Evolutionary conservation across 1,284 basidiomycete species (phyloP).

Genomic region (Thecaphora thlaspeos): DNA sequence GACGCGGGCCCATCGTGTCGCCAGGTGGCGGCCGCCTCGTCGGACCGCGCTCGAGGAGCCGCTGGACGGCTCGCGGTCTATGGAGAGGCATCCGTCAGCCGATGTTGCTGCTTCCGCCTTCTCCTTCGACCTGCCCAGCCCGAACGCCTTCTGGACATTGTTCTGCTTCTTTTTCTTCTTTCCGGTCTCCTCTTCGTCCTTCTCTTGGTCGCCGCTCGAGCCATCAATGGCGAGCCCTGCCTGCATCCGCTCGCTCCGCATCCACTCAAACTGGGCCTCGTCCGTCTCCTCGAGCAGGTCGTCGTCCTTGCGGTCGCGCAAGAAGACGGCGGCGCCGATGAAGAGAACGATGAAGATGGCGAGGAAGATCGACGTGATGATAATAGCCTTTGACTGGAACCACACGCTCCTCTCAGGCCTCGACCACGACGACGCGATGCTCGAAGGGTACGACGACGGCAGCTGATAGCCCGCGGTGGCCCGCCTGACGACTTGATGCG

Average conservation of each 20-base stretch:
- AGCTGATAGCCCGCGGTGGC: slow-evolving; percentile 16
- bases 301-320: slow-evolving; percentile 47
- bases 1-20: slow-evolving; percentile 20
- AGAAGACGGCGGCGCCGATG: slow-evolving; percentile 53
- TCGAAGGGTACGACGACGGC: slow-evolving; percentile 37
- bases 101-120: slow-evolving; percentile 9
- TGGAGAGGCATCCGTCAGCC: too few species aligned
- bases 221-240: slow-evolving; percentile 16
- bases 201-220: slow-evolving; percentile 14
- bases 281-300: slow-evolving; percentile 36
- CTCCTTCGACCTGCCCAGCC: slow-evolving; percentile 15
- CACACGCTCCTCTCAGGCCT: slow-evolving; percentile 41
- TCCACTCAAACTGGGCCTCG: slow-evolving; percentile 26
- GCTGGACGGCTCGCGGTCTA: slow-evolving; percentile 15
- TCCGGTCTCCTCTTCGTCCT: slow-evolving; percentile 2
- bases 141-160: slow-evolving; percentile 5
- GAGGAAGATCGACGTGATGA: slow-evolving; percentile 54
- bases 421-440: slow-evolving; percentile 41
- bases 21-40: slow-evolving; percentile 16
- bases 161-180: slow-evolving; percentile 11
- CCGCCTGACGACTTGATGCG: not conserved
- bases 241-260: slow-evolving; percentile 29
- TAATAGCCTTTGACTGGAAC: slow-evolving; percentile 53
- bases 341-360: slow-evolving; percentile 57
- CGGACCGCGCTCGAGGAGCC: slow-evolving; percentile 29